A percentile compares a stretch with the other conserved stretches of the same genome.
These are phyloP conservation scores for Talinum fruticosum DNA, from an alignment of 148 eudicot genomes.

Conservation along the genomic window DNA sequence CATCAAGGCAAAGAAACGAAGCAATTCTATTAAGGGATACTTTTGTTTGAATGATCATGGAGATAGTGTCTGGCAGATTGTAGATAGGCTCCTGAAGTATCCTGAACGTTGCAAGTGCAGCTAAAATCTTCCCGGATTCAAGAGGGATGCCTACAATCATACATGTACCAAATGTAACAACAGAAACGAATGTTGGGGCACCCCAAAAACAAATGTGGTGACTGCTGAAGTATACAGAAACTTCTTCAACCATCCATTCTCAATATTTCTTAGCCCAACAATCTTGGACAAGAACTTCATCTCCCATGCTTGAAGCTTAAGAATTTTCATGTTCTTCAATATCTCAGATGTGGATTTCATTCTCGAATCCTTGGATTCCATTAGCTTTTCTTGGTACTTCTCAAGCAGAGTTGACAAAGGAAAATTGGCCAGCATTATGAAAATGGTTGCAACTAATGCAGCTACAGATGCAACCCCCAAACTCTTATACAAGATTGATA, in stretches of 20 bases:
- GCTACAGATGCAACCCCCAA: constrained; percentile 41
- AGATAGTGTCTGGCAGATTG: constrained; percentile 45
- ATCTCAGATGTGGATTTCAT: constrained; percentile 52
- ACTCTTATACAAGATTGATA: constrained; percentile 40
- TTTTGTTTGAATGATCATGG: constrained; percentile 45
- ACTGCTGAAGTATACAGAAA: constrained; percentile 26
- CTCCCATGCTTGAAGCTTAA: constrained; percentile 54
- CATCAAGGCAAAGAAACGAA: constrained; percentile 45
- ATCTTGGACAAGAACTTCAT: constrained; percentile 47
- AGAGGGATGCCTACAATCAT: constrained; percentile 40
- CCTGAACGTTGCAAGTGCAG: constrained; percentile 49
- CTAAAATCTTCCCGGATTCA: constrained; percentile 43
- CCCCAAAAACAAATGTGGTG: constrained; percentile 38
- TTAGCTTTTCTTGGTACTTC: constrained; percentile 39
- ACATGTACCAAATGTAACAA: constrained; percentile 37
- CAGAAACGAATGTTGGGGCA: constrained; percentile 43
- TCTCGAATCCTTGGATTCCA: constrained; percentile 42
- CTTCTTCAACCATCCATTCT: constrained; percentile 42
- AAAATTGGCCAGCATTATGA: constrained; percentile 35
- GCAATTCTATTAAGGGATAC: constrained; percentile 53
- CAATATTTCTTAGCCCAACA: constrained; percentile 30
- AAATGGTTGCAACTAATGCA: constrained; percentile 23
- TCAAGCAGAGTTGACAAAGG: constrained; percentile 34
- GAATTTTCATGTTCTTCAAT: constrained; percentile 45
- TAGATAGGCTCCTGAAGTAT: constrained; percentile 50